Evolutionary conservation across 345 rosid species (phyloP).

Genomic region (Abelmoschus esculentus): DNA sequence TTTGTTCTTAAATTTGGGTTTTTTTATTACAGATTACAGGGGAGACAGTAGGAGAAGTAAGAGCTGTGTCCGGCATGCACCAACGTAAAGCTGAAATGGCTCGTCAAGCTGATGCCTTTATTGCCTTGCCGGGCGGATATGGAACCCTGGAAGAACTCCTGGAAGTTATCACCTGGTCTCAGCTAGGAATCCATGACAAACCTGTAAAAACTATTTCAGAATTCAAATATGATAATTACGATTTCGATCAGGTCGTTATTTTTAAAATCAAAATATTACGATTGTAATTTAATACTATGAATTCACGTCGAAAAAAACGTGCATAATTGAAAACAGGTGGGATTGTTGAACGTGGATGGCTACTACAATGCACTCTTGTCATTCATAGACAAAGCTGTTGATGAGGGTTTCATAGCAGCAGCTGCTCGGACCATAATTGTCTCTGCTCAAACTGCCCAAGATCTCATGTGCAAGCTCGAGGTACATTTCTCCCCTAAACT

Average conservation of each 20-base stretch:
- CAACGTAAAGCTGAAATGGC: slow-evolving; percentile 83
- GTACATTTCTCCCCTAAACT: slow-evolving; percentile 11
- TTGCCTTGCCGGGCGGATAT: slow-evolving; percentile 76
- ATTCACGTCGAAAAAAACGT: background rate
- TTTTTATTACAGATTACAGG: slow-evolving; percentile 46
- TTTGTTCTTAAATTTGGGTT: background rate
- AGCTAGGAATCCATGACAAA: slow-evolving; percentile 65
- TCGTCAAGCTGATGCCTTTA: slow-evolving; percentile 77
- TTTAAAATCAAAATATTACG: no score
- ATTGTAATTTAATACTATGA: no score
- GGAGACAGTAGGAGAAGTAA: slow-evolving; percentile 62
- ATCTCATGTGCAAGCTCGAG: slow-evolving; percentile 75
- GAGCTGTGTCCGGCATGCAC: slow-evolving; percentile 66
- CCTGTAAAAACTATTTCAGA: slow-evolving; percentile 30
- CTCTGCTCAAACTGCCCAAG: slow-evolving; percentile 62
- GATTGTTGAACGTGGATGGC: slow-evolving; percentile 69
- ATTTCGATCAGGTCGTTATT: no score
- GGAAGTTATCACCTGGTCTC: slow-evolving; percentile 81
- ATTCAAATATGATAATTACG: background rate
- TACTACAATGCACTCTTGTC: slow-evolving; percentile 59
- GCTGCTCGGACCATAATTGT: slow-evolving; percentile 73
- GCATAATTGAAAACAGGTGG: slow-evolving; percentile 36
- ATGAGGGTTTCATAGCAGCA: slow-evolving; percentile 65
- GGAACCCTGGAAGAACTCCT: slow-evolving; percentile 71
- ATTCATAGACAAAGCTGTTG: slow-evolving; percentile 79